Evolutionary conservation across 305 asterid genomes (phyloP), one percentile per base, ranked within the genome.

Genomic region (Andrographis paniculata): DNA sequence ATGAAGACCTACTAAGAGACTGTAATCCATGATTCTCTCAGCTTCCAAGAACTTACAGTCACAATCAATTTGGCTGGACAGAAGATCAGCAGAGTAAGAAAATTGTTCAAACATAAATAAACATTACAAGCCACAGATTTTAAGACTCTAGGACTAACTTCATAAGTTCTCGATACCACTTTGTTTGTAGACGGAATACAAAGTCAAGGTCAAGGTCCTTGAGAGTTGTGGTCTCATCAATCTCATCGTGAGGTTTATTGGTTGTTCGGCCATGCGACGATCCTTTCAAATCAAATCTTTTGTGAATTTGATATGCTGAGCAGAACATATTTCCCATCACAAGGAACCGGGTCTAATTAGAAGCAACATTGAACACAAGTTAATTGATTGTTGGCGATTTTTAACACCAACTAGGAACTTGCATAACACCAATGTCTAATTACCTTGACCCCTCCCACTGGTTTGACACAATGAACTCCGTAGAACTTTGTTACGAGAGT

Each of bases 301-400:
- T 75, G 44, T 92, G 99, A 42, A 92, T 92, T 58, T 72, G 79
- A 57, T 84, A 84, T 19, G 87, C 96, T 27, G 99, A 87, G 76
- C 99, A 92, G 78, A 92, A 87, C 67, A 92, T 58, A 71, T 92
- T 92, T 42, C 95, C 99, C 99, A 92, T 92, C 55, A 92, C 96
- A 67, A 92, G 77, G 69, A 92, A 92, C 53, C 99, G 87, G 0
- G 95, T 92, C 99, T 92, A 42, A 30, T 21, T 17, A 2, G 38
- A 13, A 45, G 10, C 51, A 61, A 0, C 31, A 57, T 0, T 45
- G 14, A 23, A 36, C 24, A 46, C 33, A 31, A 49, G 41, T 66
- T 17, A 70, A 63, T 58, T 14, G 47, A 9, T 14, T 21, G 21
- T 2, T 14, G 4, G 5, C 28, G 11, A 39, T 6, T 27, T 15